These are phyloP conservation scores for Phytophthora pistaciae DNA, from an alignment of 352 stramenopile genomes.

Conservation along the genomic window DNA sequence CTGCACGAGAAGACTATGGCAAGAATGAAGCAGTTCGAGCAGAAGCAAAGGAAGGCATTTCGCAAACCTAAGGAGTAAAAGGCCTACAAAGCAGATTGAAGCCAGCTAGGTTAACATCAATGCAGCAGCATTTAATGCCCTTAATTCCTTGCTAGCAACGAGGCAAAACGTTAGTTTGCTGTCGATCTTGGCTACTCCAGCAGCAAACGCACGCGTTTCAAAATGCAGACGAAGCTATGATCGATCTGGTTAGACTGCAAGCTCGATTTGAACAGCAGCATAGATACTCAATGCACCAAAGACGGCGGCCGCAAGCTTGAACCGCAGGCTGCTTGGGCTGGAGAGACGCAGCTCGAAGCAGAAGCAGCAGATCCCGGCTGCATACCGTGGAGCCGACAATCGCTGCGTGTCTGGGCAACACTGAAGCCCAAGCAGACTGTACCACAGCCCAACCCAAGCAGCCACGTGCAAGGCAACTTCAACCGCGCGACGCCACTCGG, in stretches of 20 bases:
- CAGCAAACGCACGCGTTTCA: slow-evolving; percentile 9
- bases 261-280: slow-evolving; percentile 32
- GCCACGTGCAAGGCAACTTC: slow-evolving; percentile 19
- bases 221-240: neutral
- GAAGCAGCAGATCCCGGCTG: slow-evolving; percentile 18
- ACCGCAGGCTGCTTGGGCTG: slow-evolving; percentile 18
- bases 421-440: slow-evolving; percentile 19
- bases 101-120: neutral
- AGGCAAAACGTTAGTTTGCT: too few species aligned
- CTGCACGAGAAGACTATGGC: slow-evolving; percentile 70
- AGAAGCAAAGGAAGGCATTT: slow-evolving; percentile 16
- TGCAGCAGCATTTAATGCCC: neutral
- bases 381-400: neutral
- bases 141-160: neutral
- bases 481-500: slow-evolving; percentile 7
- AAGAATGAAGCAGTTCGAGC: slow-evolving; percentile 50
- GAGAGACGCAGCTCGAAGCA: slow-evolving; percentile 19
- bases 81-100: neutral
- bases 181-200: slow-evolving; percentile 7
- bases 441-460: slow-evolving; percentile 20
- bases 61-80: slow-evolving; percentile 28
- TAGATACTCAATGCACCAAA: slow-evolving; percentile 32
- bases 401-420: slow-evolving; percentile 27
- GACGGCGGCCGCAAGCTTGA: neutral
- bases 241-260: slow-evolving; percentile 26